phyloP scores from a whole-genome alignment of 2,329 filamentous ascomycete species.

The Trichoderma hamatum region DNA sequence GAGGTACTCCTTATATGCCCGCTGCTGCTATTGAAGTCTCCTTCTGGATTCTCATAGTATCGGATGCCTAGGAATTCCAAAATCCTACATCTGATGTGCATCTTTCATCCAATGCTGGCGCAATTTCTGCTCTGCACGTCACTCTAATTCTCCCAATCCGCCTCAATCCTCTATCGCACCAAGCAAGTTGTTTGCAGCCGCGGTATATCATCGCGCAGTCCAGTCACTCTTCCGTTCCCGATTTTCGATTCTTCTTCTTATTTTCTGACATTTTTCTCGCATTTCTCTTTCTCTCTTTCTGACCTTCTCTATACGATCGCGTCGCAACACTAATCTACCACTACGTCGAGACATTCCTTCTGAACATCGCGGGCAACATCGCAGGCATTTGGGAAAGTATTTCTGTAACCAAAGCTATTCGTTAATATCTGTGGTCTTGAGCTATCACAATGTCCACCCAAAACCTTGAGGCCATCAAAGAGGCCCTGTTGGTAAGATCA shows the following conservation, averaged over 20 bases:
- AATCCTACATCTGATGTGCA: not conserved
- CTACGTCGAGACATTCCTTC: not conserved
- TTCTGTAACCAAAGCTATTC: not conserved
- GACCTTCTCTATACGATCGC: not conserved
- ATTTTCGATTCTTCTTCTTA: not conserved
- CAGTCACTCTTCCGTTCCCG: not conserved
- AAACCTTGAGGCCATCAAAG: not conserved
- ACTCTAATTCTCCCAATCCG: not conserved
- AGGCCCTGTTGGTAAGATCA: not conserved
- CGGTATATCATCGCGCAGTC: not conserved
- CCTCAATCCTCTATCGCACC: not conserved
- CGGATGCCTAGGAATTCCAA: not conserved
- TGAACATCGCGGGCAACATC: not conserved
- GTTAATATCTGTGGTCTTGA: not conserved
- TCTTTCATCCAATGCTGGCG: not conserved
- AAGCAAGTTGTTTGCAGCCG: not conserved
- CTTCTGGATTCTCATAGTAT: not conserved
- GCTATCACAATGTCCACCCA: not conserved
- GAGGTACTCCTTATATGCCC: slow-evolving; percentile 5
- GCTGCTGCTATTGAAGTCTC: not conserved
- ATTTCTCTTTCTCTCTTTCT: not conserved
- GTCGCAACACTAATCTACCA: not conserved
- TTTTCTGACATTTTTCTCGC: not conserved
- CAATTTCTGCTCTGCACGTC: not conserved
- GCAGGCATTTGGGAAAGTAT: not conserved